Evolutionary conservation across 2,329 filamentous ascomycete species (phyloP).

Genomic region (Daldinia eschscholtzii): DNA sequence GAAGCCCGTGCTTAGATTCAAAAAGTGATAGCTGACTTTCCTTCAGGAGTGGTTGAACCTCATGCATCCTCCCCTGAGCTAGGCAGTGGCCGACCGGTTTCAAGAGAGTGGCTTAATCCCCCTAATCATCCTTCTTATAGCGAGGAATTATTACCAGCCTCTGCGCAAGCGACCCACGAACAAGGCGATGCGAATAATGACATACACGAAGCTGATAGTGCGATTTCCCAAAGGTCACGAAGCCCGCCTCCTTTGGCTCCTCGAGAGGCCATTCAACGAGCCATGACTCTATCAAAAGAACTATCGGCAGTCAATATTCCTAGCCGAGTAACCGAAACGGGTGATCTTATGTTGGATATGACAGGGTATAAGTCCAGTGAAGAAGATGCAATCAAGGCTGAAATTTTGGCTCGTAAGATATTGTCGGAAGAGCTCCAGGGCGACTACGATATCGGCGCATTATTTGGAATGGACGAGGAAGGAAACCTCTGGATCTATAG

Average conservation of each 20-base stretch:
- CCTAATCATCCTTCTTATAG: constrained; percentile 61
- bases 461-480: constrained; percentile 94
- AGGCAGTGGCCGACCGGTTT: constrained; percentile 59
- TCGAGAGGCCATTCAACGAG: constrained; percentile 83
- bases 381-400: constrained; percentile 89
- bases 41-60: constrained; percentile 63
- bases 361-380: constrained; percentile 95
- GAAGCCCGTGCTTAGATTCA: background rate
- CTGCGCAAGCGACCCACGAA: constrained; percentile 55
- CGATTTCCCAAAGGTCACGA: constrained; percentile 70
- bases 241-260: constrained; percentile 81
- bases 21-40: constrained; percentile 19
- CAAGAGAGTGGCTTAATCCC: constrained; percentile 64
- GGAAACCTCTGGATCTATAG: constrained; percentile 99
- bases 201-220: constrained; percentile 56
- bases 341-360: constrained; percentile 98
- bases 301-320: constrained; percentile 92
- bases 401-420: constrained; percentile 93
- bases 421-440: constrained; percentile 93
- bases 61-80: constrained; percentile 67
- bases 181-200: constrained; percentile 54
- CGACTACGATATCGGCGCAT: constrained; percentile 93
- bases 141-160: constrained; percentile 66
- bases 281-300: constrained; percentile 86
- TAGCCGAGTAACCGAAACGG: constrained; percentile 89